Evolutionary conservation across 257 asterid genomes (phyloP).

Genomic region (Coffea eugenioides): DNA sequence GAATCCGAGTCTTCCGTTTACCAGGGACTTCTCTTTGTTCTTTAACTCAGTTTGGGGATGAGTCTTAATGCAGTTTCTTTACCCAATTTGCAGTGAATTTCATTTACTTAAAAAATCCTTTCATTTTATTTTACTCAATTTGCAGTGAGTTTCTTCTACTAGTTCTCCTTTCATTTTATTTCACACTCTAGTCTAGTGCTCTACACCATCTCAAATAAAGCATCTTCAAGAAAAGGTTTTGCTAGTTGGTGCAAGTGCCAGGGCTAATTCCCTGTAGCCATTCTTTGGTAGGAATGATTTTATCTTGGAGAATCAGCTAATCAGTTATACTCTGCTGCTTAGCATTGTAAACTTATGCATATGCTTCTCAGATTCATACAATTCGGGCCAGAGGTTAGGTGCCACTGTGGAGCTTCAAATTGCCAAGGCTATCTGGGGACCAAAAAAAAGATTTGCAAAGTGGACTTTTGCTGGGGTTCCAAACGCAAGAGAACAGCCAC

Average conservation of each 20-base stretch:
- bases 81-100: neutral
- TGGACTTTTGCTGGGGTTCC: constrained; percentile 59
- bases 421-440: constrained; percentile 82
- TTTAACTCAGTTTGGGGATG: neutral
- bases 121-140: too few relatives aligned
- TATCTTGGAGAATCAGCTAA: neutral
- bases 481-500: constrained; percentile 67
- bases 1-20: neutral
- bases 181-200: neutral
- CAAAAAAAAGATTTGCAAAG: constrained; percentile 44
- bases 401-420: constrained; percentile 77
- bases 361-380: constrained; percentile 62
- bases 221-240: neutral
- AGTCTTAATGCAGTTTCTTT: neutral
- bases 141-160: neutral
- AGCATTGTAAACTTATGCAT: neutral
- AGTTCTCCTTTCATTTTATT: constrained; percentile 3
- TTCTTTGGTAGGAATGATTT: neutral
- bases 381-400: constrained; percentile 80
- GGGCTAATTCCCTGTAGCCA: too few relatives aligned
- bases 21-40: neutral
- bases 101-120: neutral
- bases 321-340: neutral
- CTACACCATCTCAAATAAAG: neutral
- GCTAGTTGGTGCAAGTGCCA: neutral